Evolutionary conservation across 1,284 basidiomycete genomes (phyloP).

Genomic region (Coriolopsis trogii): DNA sequence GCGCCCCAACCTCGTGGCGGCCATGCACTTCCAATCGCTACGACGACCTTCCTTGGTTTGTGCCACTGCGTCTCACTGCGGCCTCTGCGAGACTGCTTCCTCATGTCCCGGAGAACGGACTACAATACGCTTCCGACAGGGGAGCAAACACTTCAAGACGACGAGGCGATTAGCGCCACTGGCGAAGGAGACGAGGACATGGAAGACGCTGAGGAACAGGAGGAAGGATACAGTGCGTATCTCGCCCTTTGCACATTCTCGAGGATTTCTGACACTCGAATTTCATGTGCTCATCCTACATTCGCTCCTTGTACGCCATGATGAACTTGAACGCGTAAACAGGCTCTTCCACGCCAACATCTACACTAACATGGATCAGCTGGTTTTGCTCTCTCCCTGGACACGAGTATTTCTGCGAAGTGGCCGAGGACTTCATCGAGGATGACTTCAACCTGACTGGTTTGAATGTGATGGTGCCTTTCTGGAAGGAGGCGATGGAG

Average conservation of each 20-base stretch:
- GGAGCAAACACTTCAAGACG: slow-evolving; percentile 29
- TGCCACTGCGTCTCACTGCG: slow-evolving; percentile 2
- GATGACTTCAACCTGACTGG: slow-evolving; percentile 99
- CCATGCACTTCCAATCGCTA: slow-evolving; percentile 30
- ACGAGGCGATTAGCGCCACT: slow-evolving; percentile 33
- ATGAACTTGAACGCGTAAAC: slow-evolving; percentile 4
- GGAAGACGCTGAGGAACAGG: slow-evolving; percentile 37
- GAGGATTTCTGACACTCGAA: no score
- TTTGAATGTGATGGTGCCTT: slow-evolving; percentile 92
- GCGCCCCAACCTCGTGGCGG: slow-evolving; percentile 32
- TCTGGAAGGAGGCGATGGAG: slow-evolving; percentile 99
- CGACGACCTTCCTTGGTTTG: slow-evolving; percentile 14
- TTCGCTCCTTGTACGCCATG: not conserved
- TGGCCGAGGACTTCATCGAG: slow-evolving; percentile 98
- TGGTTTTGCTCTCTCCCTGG: slow-evolving; percentile 99
- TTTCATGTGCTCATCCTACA: not conserved
- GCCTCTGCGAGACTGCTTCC: not conserved
- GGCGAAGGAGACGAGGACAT: slow-evolving; percentile 38
- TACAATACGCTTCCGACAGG: slow-evolving; percentile 15
- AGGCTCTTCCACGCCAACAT: slow-evolving; percentile 86
- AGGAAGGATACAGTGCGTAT: slow-evolving; percentile 38
- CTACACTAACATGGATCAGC: slow-evolving; percentile 92
- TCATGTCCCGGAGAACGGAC: slow-evolving; percentile 33
- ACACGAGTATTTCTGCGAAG: slow-evolving; percentile 99
- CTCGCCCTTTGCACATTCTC: not conserved